These are phyloP conservation scores for Aspergillus niger DNA, from an alignment of 2,329 filamentous ascomycete genomes.

Conservation along the genomic window DNA sequence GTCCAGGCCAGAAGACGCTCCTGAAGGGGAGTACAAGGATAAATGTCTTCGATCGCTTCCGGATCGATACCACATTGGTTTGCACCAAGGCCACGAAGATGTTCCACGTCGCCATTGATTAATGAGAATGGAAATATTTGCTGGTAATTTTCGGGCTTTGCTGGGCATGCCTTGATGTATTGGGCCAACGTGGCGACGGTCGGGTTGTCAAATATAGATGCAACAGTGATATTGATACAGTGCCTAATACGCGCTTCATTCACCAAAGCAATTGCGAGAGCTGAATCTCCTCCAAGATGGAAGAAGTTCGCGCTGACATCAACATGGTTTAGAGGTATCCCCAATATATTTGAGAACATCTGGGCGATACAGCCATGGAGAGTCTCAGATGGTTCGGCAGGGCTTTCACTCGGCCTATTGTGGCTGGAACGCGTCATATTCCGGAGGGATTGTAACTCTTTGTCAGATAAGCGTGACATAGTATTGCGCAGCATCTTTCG, in stretches of 20 bases:
- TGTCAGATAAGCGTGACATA: not conserved
- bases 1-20: slow-evolving; percentile 41
- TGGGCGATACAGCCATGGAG: too few relatives aligned
- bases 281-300: not conserved
- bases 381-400: too few relatives aligned
- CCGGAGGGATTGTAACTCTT: not conserved
- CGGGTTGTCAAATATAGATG: not conserved
- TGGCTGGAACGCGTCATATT: not conserved
- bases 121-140: not conserved
- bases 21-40: slow-evolving; percentile 43
- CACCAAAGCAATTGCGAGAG: not conserved
- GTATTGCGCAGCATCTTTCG: not conserved
- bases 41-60: slow-evolving; percentile 36
- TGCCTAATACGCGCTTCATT: not conserved
- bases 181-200: not conserved
- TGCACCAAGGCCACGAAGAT: not conserved
- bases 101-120: too few relatives aligned
- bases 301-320: not conserved
- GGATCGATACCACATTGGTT: not conserved
- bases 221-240: not conserved
- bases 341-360: not conserved
- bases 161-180: not conserved
- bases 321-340: not conserved
- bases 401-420: not conserved
- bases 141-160: not conserved